These are phyloP conservation scores for Boechera stricta DNA, from an alignment of 345 rosid genomes.

Conservation along the genomic window DNA sequence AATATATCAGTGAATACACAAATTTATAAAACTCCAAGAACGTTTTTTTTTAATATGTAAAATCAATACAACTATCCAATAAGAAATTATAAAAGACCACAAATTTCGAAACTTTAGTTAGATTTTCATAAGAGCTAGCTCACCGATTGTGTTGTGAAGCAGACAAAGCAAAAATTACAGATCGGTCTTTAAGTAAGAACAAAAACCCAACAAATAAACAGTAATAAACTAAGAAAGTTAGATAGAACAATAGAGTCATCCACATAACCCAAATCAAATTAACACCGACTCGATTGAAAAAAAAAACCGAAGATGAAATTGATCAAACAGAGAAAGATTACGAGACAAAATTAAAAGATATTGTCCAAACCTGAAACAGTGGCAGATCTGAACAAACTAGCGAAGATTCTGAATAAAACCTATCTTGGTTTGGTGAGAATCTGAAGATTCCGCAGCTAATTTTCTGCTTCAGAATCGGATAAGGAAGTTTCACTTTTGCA, in stretches of 20 bases:
- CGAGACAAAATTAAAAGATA: neutral
- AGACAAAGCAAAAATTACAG: conserved; percentile 27
- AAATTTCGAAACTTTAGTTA: neutral
- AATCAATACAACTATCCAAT: neutral
- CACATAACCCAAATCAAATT: neutral
- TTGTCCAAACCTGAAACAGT: conserved; percentile 39
- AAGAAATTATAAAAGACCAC: neutral
- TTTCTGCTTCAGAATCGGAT: conserved; percentile 45
- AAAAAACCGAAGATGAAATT: neutral
- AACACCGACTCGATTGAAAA: neutral
- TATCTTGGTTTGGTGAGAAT: conserved; percentile 12
- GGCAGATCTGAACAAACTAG: conserved; percentile 35
- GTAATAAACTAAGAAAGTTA: conserved; percentile 5
- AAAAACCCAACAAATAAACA: neutral
- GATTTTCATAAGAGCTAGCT: conserved; percentile 2
- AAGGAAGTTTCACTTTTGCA: conserved; percentile 42
- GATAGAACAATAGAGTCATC: neutral
- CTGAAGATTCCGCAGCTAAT: conserved; percentile 44
- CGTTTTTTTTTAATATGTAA: no score
- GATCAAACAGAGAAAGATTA: conserved; percentile 29
- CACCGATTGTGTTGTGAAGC: conserved; percentile 14
- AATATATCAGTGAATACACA: neutral
- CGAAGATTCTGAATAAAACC: conserved; percentile 11
- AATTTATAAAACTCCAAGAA: neutral
- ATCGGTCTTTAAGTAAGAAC: conserved; percentile 24